phyloP scores from a whole-genome alignment of 2,329 filamentous ascomycete genomes.

The Celoporthe dispersa region DNA sequence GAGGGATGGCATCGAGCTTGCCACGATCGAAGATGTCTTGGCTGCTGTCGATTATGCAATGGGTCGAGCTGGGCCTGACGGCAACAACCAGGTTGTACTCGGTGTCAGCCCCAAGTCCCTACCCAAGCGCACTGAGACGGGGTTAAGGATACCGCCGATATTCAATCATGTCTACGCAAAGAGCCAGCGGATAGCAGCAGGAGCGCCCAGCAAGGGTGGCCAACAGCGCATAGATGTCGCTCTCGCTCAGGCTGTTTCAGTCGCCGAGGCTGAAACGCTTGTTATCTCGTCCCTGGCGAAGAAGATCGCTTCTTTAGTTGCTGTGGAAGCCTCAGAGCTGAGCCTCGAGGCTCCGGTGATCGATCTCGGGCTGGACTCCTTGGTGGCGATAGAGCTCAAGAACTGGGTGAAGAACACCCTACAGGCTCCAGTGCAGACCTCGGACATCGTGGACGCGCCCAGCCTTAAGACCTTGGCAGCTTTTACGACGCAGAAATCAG shows the following conservation, averaged over 20 bases:
- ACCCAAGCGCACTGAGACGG: not conserved
- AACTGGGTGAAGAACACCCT: conserved; percentile 35
- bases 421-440: conserved; percentile 35
- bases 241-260: not conserved
- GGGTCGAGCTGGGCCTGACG: not conserved
- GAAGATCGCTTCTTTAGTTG: not conserved
- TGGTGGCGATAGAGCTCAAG: conserved; percentile 35
- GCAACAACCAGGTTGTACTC: not conserved
- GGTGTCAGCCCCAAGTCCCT: not conserved
- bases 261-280: not conserved
- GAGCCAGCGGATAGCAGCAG: not conserved
- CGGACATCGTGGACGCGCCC: conserved; percentile 33
- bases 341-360: conserved; percentile 27
- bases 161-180: not conserved
- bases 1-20: not conserved
- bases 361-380: conserved; percentile 33
- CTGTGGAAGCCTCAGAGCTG: not conserved
- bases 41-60: not conserved
- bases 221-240: not conserved
- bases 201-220: not conserved
- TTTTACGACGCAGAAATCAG: not conserved
- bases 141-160: not conserved
- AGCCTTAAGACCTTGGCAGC: conserved; percentile 33
- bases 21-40: not conserved
- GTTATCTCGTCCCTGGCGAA: not conserved